Percentiles rank a stretch among this genome's conserved stretches.
These are phyloP conservation scores for Metroxylon sagu DNA, from an alignment of 176 grass and related monocot genomes.

Conservation along the genomic window DNA sequence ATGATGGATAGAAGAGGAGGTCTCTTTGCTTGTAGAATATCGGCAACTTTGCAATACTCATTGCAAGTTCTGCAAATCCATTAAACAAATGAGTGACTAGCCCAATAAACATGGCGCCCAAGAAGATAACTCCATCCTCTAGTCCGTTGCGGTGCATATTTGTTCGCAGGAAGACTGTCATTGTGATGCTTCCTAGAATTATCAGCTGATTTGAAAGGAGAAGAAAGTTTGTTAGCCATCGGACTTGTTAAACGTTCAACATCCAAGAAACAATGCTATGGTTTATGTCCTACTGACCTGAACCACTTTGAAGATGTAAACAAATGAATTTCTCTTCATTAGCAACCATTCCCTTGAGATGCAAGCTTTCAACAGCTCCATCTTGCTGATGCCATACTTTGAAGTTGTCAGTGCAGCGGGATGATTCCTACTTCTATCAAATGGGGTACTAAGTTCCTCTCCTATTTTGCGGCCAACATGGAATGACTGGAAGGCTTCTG, in stretches of 20 bases:
- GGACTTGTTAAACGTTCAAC: too few species aligned
- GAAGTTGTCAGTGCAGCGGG: conserved; percentile 77
- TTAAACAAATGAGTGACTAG: conserved; percentile 93
- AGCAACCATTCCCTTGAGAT: conserved; percentile 87
- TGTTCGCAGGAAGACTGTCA: conserved; percentile 87
- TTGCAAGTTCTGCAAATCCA: conserved; percentile 82
- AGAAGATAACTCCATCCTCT: conserved; percentile 71
- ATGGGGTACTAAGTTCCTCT: conserved; percentile 44
- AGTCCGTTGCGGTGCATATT: conserved; percentile 40
- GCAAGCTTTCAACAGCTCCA: conserved; percentile 59
- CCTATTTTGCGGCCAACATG: conserved; percentile 54
- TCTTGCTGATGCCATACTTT: conserved; percentile 71
- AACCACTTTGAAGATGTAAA: conserved; percentile 92
- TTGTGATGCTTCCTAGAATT: conserved; percentile 80
- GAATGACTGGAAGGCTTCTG: conserved; percentile 70
- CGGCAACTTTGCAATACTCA: conserved; percentile 76
- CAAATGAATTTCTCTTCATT: conserved; percentile 96
- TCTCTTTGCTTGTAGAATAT: conserved; percentile 98
- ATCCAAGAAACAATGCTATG: too few species aligned
- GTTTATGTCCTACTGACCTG: conserved; percentile 34
- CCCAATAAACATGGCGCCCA: conserved; percentile 92
- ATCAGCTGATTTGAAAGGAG: conserved; percentile 46
- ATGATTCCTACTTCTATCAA: conserved; percentile 68
- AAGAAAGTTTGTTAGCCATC: background rate
- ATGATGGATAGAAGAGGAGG: conserved; percentile 84